Evolutionary conservation across 2,329 filamentous ascomycete species (phyloP), one percentile per base, ranked within the genome.

Genomic region (Lachnellula subtilissima): DNA sequence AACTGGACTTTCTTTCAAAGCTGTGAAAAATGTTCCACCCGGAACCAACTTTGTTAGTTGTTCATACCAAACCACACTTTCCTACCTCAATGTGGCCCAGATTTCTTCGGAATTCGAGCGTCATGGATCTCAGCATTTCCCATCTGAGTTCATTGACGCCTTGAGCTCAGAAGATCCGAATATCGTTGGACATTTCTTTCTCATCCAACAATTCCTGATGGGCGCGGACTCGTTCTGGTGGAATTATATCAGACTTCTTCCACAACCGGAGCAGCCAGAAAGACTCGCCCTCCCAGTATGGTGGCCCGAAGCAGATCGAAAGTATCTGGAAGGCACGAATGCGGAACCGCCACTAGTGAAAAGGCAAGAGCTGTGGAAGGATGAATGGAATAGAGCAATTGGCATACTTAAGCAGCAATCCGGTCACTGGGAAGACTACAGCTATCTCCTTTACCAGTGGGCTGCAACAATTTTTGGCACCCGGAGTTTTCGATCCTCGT

Each of bases 141-240:
- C 82, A 0, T 49, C 61, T 0, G 65, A 66, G 1, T 83, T 88
- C 61, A 69, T 87, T 48, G 63, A 74, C 1, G 64, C 66, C 4
- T 70, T 78, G 2, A 78, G 79, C 1, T 78, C 40, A 5, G 58
- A 65, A 4, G 57, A 64, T 35, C 63, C 83, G 0, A 80, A 88
- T 61, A 81, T 88, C 55, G 72, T 85, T 49, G 79, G 83, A 8
- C 79, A 85, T 4, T 87, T 90, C 70, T 86, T 88, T 60, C 76
- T 91, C 5, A 77, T 88, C 67, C 82, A 85, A 58, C 83, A 91
- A 68, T 85, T 83, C 65, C 74, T 90, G 35, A 71, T 78, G 2
- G 81, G 80, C 1, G 54, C 71, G 2, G 65, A 76, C 2, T 88
- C 87, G 0, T 83, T 81, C 62, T 91, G 88, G 88, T 77, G 75